Evolutionary conservation across 2,329 filamentous ascomycete genomes (phyloP).

Genomic region (Didymella pinodella): DNA sequence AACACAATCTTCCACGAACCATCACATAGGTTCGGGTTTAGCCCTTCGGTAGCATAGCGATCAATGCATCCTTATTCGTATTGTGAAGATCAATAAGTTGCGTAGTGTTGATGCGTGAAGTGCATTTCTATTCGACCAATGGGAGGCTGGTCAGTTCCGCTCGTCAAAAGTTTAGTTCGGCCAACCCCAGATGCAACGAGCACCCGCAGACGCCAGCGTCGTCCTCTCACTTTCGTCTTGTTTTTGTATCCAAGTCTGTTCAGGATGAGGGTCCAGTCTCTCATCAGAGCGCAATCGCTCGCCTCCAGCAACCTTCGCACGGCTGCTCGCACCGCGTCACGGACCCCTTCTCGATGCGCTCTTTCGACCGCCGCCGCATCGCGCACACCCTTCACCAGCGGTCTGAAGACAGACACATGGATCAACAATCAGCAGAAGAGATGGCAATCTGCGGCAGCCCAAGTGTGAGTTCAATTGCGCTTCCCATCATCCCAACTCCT

Average conservation of each 20-base stretch:
- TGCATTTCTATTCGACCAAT: conserved; percentile 5
- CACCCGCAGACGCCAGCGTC: conserved; percentile 38
- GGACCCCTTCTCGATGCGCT: conserved; percentile 41
- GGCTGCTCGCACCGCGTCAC: conserved; percentile 35
- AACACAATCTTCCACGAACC: not conserved
- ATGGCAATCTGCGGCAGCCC: conserved; percentile 49
- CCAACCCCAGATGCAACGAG: not conserved
- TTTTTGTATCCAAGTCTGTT: conserved; percentile 21
- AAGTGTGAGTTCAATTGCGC: conserved; percentile 45
- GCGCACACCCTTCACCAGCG: conserved; percentile 40
- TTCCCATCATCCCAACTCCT: not conserved
- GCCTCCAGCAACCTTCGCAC: conserved; percentile 41
- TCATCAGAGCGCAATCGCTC: conserved; percentile 46
- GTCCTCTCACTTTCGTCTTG: conserved; percentile 35
- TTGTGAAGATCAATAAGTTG: not conserved
- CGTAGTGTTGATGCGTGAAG: conserved; percentile 28
- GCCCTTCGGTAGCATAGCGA: conserved; percentile 27
- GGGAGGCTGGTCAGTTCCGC: not conserved
- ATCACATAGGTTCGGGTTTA: not conserved
- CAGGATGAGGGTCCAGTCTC: conserved; percentile 48
- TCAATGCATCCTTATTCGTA: conserved; percentile 26
- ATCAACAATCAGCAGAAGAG: conserved; percentile 44
- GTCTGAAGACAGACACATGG: conserved; percentile 41
- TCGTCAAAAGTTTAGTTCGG: conserved; percentile 5
- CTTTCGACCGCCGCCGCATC: conserved; percentile 44